Base-by-base conservation (phyloP, 352 stramenopile genomes). In the Aphanomyces invadans region DNA sequence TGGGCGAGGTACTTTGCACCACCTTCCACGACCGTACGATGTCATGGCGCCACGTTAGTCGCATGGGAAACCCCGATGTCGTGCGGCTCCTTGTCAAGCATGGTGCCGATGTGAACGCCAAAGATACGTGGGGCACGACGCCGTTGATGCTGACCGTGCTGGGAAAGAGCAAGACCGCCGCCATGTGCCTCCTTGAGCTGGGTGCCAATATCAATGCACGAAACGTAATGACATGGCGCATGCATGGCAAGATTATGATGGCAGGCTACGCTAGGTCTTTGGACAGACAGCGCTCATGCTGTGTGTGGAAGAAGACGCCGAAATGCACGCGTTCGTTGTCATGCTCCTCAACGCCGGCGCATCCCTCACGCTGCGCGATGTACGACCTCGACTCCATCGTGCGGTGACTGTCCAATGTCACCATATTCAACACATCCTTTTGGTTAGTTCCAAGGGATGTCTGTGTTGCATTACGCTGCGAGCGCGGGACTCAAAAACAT, bases 71-170 rank as follows among this genome's bases (percentile, higher is more conserved):
- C 38, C 63, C 88, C 3, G 80, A 90, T 59, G 85, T 90, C 44
- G 82, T 92, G 46, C 81, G 82, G 23, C 65, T 92, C 46, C 71
- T 92, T 19, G 78, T 80, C n/a, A 91, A 90, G 53, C 78, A 90
- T 49, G 84, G 82, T 21, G 80, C 84, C 1, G 75, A 88, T 56
- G 52, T 92, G 33, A 88, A 92, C 33, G 73, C 87, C 1, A 74
- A 87, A 73, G 84, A 92, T 33, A 74, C 75, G 17, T 91, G 82
- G 82, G 78, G 82, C 15, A 91, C 81, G 2, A 91, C 82, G 12
- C 81, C 83, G 5, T 73, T 92, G 31, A 92, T 92, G 80, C 54
- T 92, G 62, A 88, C 80, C 0, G 81, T 90, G 9, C 72, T 90
- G 4, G 84, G 84, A 19, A 81, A 90, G 53, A 90, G 73, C 48